These are phyloP conservation scores for Boletus sp. DNA, from an alignment of 768 basidiomycete genomes.

Conservation along the genomic window DNA sequence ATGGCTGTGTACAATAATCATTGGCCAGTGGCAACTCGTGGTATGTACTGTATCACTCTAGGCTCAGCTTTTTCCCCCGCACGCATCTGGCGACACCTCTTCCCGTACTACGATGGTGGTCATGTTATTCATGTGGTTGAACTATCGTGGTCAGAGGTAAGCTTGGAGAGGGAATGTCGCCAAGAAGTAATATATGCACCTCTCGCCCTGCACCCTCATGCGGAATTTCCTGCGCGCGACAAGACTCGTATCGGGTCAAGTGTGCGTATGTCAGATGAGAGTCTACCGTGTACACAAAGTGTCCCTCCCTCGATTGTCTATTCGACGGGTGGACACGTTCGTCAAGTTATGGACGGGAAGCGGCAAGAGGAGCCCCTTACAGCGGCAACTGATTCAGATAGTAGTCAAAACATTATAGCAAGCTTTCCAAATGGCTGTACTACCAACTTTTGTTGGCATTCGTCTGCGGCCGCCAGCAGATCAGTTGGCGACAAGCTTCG, in stretches of 20 bases:
- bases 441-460: constrained; percentile 98
- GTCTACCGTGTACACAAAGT: constrained; percentile 93
- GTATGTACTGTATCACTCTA: no score
- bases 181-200: constrained; percentile 38
- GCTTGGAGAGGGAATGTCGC: neutral
- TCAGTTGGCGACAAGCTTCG: neutral
- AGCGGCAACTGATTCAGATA: constrained; percentile 91
- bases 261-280: constrained; percentile 94
- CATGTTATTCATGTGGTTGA: constrained; percentile 92
- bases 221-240: constrained; percentile 93
- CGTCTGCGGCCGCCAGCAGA: constrained; percentile 51
- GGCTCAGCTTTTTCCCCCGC: neutral
- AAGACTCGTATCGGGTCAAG: constrained; percentile 92
- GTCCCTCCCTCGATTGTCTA: constrained; percentile 94
- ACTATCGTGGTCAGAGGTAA: constrained; percentile 44
- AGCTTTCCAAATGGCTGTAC: constrained; percentile 93
- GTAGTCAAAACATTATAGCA: constrained; percentile 89
- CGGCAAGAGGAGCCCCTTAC: constrained; percentile 42
- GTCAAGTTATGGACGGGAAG: neutral
- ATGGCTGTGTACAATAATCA: constrained; percentile 13
- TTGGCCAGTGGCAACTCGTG: no score
- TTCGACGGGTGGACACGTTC: neutral
- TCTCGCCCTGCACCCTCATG: constrained; percentile 98
- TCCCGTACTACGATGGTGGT: constrained; percentile 14
- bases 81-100: no score